Conservation (phyloP, 164 flowering plant species). For the Cinnamomum micranthum region DNA sequence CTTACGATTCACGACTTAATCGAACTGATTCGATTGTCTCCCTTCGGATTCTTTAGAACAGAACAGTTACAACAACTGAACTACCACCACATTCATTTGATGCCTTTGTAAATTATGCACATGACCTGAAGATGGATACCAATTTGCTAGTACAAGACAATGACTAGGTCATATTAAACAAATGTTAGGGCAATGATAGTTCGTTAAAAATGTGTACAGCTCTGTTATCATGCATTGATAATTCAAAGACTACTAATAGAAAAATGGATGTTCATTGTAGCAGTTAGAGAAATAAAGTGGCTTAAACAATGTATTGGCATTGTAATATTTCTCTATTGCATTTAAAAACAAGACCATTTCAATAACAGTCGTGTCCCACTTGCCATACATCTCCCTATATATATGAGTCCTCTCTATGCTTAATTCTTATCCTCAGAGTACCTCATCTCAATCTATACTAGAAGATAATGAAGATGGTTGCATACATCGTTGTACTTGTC, state of each 20-base stretch:
- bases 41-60: too few relatives aligned
- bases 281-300: background rate
- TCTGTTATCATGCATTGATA: too few relatives aligned
- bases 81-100: background rate
- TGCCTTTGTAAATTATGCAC: too few relatives aligned
- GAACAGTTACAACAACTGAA: too few relatives aligned
- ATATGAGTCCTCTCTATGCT: background rate
- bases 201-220: too few relatives aligned
- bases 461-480: background rate
- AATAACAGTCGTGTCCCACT: background rate
- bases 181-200: too few relatives aligned
- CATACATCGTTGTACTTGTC: background rate
- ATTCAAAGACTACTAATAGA: background rate
- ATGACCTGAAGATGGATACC: too few relatives aligned
- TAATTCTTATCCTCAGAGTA: background rate
- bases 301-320: background rate
- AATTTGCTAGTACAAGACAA: too few relatives aligned
- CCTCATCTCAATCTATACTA: background rate
- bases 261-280: background rate
- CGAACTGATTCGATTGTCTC: too few relatives aligned
- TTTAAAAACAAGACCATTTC: background rate
- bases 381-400: background rate
- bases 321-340: background rate
- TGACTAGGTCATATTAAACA: too few relatives aligned
- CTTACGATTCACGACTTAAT: too few relatives aligned